Evolutionary conservation across 1,139 yeast species (phyloP).

Genomic region (Spencermartinsiella ligniputridi): DNA sequence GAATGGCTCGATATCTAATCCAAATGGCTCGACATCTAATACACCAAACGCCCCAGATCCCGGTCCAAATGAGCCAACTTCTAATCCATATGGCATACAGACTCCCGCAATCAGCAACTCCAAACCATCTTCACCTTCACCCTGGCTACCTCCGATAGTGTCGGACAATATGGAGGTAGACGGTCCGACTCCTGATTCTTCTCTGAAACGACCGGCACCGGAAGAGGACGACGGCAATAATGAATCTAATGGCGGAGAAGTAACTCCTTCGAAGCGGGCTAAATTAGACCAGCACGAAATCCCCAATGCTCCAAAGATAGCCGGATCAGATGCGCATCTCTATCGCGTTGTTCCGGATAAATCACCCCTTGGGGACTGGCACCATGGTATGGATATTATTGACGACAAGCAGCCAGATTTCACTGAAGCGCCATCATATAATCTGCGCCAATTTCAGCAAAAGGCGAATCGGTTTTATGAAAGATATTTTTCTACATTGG

Average conservation of each 20-base stretch:
- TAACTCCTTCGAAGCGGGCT: neutral
- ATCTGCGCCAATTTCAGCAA: constrained; percentile 54
- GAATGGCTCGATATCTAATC: neutral
- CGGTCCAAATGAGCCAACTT: too few relatives aligned
- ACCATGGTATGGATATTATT: constrained; percentile 16
- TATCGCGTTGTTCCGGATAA: neutral
- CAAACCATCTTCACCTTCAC: too few relatives aligned
- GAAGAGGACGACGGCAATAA: neutral
- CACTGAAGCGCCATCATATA: constrained; percentile 63
- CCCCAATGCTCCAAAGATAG: neutral
- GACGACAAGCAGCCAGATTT: constrained; percentile 35
- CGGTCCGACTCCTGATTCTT: neutral
- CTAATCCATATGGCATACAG: too few relatives aligned
- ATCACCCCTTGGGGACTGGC: constrained; percentile 14
- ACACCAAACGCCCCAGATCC: too few relatives aligned
- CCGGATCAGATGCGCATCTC: neutral
- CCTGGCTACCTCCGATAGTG: too few relatives aligned
- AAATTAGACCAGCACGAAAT: neutral
- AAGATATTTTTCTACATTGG: constrained; percentile 30
- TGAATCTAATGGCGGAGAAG: neutral
- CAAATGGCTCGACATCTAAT: neutral
- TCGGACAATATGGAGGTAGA: neutral
- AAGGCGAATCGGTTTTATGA: constrained; percentile 49
- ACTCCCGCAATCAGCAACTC: neutral
- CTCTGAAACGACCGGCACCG: neutral